Conservation (phyloP, 2,329 filamentous ascomycete genomes). For the Hypomyces perniciosus region DNA sequence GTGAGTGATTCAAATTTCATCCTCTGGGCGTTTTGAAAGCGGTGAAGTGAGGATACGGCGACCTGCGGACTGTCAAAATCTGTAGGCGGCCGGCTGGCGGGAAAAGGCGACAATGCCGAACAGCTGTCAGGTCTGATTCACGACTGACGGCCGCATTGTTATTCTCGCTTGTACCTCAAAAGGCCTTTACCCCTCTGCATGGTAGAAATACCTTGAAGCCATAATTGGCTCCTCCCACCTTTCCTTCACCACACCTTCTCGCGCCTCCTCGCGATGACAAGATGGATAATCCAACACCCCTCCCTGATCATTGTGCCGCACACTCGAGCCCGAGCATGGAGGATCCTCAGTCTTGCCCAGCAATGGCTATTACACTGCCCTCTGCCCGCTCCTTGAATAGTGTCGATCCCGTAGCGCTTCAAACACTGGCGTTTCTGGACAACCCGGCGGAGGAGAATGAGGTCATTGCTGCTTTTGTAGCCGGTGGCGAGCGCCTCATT, state of each 20-base stretch:
- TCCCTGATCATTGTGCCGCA: not conserved
- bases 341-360: constrained; percentile 1
- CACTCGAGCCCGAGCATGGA: not conserved
- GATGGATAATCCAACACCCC: not conserved
- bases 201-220: too few species aligned
- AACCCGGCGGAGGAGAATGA: constrained; percentile 12
- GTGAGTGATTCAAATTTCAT: constrained; percentile 32
- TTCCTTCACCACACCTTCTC: not conserved
- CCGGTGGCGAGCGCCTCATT: constrained; percentile 19
- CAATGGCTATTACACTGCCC: constrained; percentile 8
- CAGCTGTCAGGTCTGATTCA: constrained; percentile 10
- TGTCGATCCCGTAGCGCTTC: constrained; percentile 4
- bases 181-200: not conserved
- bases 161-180: not conserved
- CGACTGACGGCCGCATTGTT: not conserved
- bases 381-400: constrained; percentile 3
- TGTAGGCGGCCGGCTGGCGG: constrained; percentile 4
- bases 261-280: not conserved
- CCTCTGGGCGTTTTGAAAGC: not conserved
- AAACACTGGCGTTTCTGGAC: constrained; percentile 4
- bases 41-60: not conserved
- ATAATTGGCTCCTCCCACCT: not conserved
- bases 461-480: constrained; percentile 19
- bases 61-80: not conserved
- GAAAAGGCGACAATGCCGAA: not conserved